Conservation (phyloP, 768 basidiomycete genomes). For the Boletus insuetus region DNA sequence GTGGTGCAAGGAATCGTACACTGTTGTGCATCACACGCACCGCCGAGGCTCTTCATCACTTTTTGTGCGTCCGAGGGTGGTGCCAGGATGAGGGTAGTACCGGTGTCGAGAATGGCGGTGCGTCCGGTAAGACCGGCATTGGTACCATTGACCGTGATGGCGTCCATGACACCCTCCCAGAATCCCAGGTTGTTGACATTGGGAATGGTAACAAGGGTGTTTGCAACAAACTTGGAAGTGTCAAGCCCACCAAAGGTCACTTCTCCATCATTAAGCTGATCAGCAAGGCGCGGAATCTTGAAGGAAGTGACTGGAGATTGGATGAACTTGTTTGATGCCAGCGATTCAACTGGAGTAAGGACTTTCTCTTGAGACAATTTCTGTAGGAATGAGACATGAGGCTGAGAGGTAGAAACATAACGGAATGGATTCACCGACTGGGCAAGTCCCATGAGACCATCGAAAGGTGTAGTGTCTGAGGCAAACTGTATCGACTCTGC, state of each 20-base stretch:
- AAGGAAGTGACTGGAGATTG: slow-evolving; percentile 66
- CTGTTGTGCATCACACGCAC: slow-evolving; percentile 44
- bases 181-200: slow-evolving; percentile 72
- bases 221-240: slow-evolving; percentile 58
- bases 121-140: slow-evolving; percentile 53
- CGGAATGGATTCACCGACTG: slow-evolving; percentile 50
- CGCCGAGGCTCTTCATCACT: slow-evolving; percentile 60
- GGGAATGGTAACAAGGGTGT: slow-evolving; percentile 53
- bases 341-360: slow-evolving; percentile 68
- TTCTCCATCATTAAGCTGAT: slow-evolving; percentile 66
- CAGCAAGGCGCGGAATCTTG: slow-evolving; percentile 74
- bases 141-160: slow-evolving; percentile 55
- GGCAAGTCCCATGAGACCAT: slow-evolving; percentile 78
- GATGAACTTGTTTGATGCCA: slow-evolving; percentile 58
- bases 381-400: slow-evolving; percentile 27
- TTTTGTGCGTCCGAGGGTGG: slow-evolving; percentile 49
- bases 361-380: slow-evolving; percentile 62
- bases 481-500: slow-evolving; percentile 64
- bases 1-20: slow-evolving; percentile 69
- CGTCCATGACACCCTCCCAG: slow-evolving; percentile 73
- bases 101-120: slow-evolving; percentile 64
- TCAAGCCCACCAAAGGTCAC: slow-evolving; percentile 82
- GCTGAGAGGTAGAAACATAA: not conserved
- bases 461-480: slow-evolving; percentile 46
- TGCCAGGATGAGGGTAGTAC: slow-evolving; percentile 44